A percentile compares a stretch with the other conserved stretches of the same genome.
These are phyloP conservation scores for Westerdykella ornata DNA, from an alignment of 2,329 filamentous ascomycete genomes.

Conservation along the genomic window DNA sequence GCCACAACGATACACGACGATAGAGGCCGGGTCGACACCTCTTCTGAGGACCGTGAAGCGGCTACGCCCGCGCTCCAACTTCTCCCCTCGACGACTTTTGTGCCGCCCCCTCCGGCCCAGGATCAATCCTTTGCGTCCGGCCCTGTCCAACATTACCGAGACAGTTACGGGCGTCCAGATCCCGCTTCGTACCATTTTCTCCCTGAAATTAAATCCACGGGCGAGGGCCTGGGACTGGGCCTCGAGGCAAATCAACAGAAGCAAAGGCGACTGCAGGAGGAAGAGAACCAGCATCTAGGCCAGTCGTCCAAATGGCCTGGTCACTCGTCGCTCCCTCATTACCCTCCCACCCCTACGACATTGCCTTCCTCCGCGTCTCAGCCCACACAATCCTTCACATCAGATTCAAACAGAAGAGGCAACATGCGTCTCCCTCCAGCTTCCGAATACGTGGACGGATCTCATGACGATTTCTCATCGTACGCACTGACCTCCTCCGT, in stretches of 20 bases:
- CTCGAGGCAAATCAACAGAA: conserved; percentile 24
- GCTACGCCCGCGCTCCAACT: conserved; percentile 19
- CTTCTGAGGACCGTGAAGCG: conserved; percentile 16
- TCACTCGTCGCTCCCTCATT: too few species aligned
- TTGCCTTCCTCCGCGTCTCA: too few species aligned
- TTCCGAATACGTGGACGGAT: too few species aligned
- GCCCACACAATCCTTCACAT: too few species aligned
- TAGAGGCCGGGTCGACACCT: conserved; percentile 29
- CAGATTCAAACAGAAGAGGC: too few species aligned
- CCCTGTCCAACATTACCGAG: not conserved
- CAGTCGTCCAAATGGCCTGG: not conserved
- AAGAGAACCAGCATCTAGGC: conserved; percentile 23
- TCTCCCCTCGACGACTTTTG: conserved; percentile 30
- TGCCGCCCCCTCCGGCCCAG: conserved; percentile 22
- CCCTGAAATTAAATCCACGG: conserved; percentile 34
- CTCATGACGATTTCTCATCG: too few species aligned
- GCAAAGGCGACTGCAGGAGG: conserved; percentile 9
- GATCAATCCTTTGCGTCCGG: conserved; percentile 2
- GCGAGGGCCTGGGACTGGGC: conserved; percentile 41
- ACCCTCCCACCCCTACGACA: too few species aligned
- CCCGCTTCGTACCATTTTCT: conserved; percentile 23
- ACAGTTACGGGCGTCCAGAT: not conserved
- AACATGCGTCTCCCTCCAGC: too few species aligned
- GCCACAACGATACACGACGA: conserved; percentile 31
- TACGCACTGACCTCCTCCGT: too few species aligned